Evolutionary conservation across 2,329 filamentous ascomycete species (phyloP).

Genomic region (Calonectria hongkongensis): DNA sequence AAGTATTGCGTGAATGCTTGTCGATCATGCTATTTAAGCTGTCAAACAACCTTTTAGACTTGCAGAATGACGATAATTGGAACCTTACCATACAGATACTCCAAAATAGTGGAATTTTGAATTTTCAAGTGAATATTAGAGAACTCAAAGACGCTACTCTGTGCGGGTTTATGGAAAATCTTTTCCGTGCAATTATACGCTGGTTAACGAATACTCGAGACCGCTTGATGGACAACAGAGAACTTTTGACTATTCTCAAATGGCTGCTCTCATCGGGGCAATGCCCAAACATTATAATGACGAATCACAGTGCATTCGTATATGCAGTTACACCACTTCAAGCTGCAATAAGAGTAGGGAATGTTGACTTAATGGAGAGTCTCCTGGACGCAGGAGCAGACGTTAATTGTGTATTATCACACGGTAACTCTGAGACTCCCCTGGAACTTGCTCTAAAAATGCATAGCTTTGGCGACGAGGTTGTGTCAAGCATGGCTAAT

Average conservation of each 20-base stretch:
- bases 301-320: background rate
- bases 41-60: conserved; percentile 12
- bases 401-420: background rate
- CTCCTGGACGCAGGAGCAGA: conserved; percentile 4
- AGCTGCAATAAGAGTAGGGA: background rate
- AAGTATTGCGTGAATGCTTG: conserved; percentile 4
- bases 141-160: conserved; percentile 8
- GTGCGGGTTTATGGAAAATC: conserved; percentile 16
- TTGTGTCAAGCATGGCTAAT: background rate
- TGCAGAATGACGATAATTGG: background rate
- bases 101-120: background rate
- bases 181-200: background rate
- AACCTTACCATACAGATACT: background rate
- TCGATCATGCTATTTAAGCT: background rate
- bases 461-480: background rate
- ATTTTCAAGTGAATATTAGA: background rate
- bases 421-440: background rate
- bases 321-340: background rate
- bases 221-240: background rate
- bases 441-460: background rate
- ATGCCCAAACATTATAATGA: background rate
- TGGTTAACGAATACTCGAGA: background rate
- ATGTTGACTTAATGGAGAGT: background rate
- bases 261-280: conserved; percentile 10
- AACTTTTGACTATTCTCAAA: background rate